Evolutionary conservation across 805 yeast species (phyloP).

Genomic region (Suhomyces xylopsoci): DNA sequence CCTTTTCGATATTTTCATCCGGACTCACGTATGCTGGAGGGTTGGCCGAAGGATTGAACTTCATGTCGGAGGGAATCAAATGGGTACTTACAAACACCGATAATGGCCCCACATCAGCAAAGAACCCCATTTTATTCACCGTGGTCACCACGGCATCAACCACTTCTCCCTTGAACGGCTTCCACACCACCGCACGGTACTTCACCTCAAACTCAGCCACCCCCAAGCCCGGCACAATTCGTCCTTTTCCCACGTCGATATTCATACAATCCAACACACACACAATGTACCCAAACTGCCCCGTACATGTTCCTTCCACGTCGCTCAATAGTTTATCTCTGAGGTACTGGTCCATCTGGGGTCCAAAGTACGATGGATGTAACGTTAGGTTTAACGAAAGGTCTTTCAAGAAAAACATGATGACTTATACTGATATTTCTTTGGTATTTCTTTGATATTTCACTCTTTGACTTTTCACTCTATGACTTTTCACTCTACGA

Average conservation of each 20-base stretch:
- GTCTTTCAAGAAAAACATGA: slow-evolving; percentile 63
- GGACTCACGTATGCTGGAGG: slow-evolving; percentile 98
- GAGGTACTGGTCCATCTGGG: slow-evolving; percentile 92
- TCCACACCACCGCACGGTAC: slow-evolving; percentile 96
- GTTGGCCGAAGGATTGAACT: slow-evolving; percentile 89
- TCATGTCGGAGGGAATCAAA: slow-evolving; percentile 90
- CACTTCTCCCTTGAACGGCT: slow-evolving; percentile 98
- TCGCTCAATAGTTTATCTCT: slow-evolving; percentile 88
- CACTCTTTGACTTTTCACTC: too few relatives aligned
- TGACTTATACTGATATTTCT: not conserved
- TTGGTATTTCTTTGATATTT: too few relatives aligned
- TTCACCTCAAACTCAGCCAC: slow-evolving; percentile 95
- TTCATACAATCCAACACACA: slow-evolving; percentile 94
- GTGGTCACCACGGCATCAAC: slow-evolving; percentile 95
- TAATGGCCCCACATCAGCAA: slow-evolving; percentile 97
- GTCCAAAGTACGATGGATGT: slow-evolving; percentile 97
- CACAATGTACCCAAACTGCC: slow-evolving; percentile 95
- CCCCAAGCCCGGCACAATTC: slow-evolving; percentile 86
- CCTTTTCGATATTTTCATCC: slow-evolving; percentile 92
- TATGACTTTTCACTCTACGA: not conserved
- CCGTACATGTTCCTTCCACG: slow-evolving; percentile 98
- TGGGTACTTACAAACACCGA: slow-evolving; percentile 93
- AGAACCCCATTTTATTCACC: slow-evolving; percentile 92
- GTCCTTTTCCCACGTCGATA: slow-evolving; percentile 92
- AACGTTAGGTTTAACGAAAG: slow-evolving; percentile 86